Base-by-base conservation (phyloP, 148 eudicot genomes). In the Rhododendron ferrugineum region DNA sequence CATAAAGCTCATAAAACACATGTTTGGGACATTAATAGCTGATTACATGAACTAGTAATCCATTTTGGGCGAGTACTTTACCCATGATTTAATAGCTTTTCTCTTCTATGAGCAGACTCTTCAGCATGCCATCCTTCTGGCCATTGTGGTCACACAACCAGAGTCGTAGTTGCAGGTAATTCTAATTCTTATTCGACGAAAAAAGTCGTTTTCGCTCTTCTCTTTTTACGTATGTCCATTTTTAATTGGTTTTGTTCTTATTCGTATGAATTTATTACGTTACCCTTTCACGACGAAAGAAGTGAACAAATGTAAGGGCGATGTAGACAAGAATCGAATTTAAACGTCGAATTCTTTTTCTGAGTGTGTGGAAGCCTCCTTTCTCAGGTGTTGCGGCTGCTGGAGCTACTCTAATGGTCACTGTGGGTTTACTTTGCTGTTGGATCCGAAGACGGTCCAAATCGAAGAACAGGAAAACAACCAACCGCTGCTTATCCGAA, bases 101-200 rank as follows among this genome's bases (percentile, higher is more conserved):
- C 37, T 79, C 60, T 8, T 36, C 18, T 75, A 14, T 60, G 23
- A 73, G 83, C 89, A 89, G 91, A 52, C 13, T 85, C 89, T 15
- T 62, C 83, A 44, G 4, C 86, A 36, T 91, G 93, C 83, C 85
- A 66, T 84, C 82, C 86, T 68, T 68, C 88, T 34, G 94, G 94
- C 81, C 64, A 85, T 80, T 92, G 94, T 87, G 90, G 89, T 36
- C 88, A 89, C 83, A 83, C 86, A 76, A 86, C 90, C 11, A 88
- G 90, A 89, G 70, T 89, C 42, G 28, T 92, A 78, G 80, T 87
- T 54, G 92, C 91, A 88, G 94, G 94, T 92, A 90, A 85, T 80
- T 42, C 28, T 30, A 62, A 62, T 62, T 16, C 56, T 84, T 37
- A 7, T 1, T 16, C 6, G 8, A 23, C 40, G 16, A 11, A 28